Evolutionary conservation across 805 yeast genomes (phyloP).

Genomic region (Hanseniaspora occidentalis): DNA sequence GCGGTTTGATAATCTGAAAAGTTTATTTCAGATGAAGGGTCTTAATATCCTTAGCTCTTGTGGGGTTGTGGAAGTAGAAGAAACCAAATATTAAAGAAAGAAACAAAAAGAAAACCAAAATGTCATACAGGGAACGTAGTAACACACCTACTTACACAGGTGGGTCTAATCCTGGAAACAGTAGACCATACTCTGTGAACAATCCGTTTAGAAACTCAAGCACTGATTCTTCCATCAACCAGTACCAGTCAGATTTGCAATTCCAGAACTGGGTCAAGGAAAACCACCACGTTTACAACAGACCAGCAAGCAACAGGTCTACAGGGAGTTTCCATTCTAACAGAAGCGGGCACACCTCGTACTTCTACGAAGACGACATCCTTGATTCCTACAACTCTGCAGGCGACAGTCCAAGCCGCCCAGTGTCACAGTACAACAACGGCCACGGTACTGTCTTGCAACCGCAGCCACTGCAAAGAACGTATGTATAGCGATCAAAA

Average conservation of each 20-base stretch:
- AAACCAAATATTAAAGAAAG: too few relatives aligned
- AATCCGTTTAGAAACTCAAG: conserved; percentile 58
- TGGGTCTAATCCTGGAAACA: conserved; percentile 11
- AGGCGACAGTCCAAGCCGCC: not conserved
- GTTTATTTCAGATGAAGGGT: too few relatives aligned
- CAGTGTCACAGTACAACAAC: not conserved
- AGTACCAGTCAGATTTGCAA: conserved; percentile 22
- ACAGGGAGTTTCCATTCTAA: conserved; percentile 5
- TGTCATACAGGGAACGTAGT: not conserved
- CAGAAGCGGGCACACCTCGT: conserved; percentile 1
- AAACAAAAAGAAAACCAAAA: not conserved
- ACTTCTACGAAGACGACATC: conserved; percentile 5
- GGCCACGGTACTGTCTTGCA: not conserved
- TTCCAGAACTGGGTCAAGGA: conserved; percentile 51
- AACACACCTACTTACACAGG: conserved; percentile 9
- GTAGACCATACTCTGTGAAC: conserved; percentile 42
- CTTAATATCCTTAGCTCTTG: too few relatives aligned
- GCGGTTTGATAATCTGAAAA: too few relatives aligned
- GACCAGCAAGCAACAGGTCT: conserved; percentile 13
- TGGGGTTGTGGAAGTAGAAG: too few relatives aligned
- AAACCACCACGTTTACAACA: conserved; percentile 11
- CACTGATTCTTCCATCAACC: conserved; percentile 18
- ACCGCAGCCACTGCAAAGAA: conserved; percentile 3
- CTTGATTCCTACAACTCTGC: conserved; percentile 3
- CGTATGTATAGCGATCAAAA: conserved; percentile 5